Base-by-base conservation (phyloP, 140 eudicot genomes). In the Stevia rebaudiana region DNA sequence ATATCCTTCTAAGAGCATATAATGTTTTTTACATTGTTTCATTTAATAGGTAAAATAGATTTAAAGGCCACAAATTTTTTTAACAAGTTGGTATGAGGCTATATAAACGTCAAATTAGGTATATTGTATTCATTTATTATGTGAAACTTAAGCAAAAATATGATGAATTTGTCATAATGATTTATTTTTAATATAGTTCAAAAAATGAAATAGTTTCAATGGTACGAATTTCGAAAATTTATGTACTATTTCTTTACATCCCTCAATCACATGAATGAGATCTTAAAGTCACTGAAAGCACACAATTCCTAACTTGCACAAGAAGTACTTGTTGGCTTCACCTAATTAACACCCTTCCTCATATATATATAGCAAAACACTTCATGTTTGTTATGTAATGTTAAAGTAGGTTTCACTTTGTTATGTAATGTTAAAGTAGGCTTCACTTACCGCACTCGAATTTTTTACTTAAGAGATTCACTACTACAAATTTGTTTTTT, bases 251-350 rank as follows among this genome's bases (percentile, higher is more conserved):
- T n/a, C n/a, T n/a, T n/a, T n/a, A n/a, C n/a, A n/a, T n/a, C n/a
- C n/a, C n/a, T n/a, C n/a, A n/a, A n/a, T n/a, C n/a, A n/a, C n/a
- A n/a, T 35, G 28, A 37, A 59, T 18, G 55, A 63, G 55, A 43
- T 63, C 41, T 24, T 7, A 8, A 40, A 37, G 36, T 61, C 8
- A 12, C 36, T 46, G 51, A 15, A 46, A 46, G 11, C 21, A 15
- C 51, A 37, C 35, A 25, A 4, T 42, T 44, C 54, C 24, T 16
- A 11, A 24, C n/a, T n/a, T n/a, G n/a, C n/a, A n/a, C n/a, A n/a
- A n/a, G n/a, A n/a, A n/a, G n/a, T n/a, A n/a, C n/a, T 8, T 43
- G 54, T 42, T 59, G 18, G 42, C 69, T 63, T 63, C 69, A 63
- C 57, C 69, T 30, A 46, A 8, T 33, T 31, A 35, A 18, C 70